These are phyloP conservation scores for Brassica carinata DNA, from an alignment of 345 rosid genomes.

Conservation along the genomic window DNA sequence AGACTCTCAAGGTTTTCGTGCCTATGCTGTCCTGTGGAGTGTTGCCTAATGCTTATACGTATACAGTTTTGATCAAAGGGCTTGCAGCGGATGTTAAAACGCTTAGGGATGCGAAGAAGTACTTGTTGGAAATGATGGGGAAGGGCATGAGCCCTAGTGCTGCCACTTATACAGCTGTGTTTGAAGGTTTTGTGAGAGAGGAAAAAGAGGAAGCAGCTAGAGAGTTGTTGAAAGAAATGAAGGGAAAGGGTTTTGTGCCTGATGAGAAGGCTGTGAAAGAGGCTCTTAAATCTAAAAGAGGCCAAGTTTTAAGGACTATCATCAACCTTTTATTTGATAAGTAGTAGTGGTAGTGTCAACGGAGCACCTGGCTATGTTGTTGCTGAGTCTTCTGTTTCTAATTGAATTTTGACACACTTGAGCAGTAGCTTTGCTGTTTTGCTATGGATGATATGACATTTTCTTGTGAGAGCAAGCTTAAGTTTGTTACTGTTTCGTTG, in stretches of 20 bases:
- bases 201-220: slow-evolving; percentile 54
- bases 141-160: too few relatives aligned
- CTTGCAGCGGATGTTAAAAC: slow-evolving; percentile 50
- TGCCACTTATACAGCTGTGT: slow-evolving; percentile 53
- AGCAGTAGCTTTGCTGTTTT: too few relatives aligned
- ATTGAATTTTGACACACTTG: too few relatives aligned
- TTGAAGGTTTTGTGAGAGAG: slow-evolving; percentile 56
- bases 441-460: slow-evolving; percentile 4
- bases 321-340: slow-evolving; percentile 55
- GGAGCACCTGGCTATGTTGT: slow-evolving; percentile 3
- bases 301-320: slow-evolving; percentile 46
- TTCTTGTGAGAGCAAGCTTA: neutral
- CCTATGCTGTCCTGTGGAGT: slow-evolving; percentile 73
- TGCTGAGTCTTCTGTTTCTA: neutral
- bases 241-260: too few relatives aligned
- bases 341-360: slow-evolving; percentile 33
- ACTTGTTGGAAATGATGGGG: too few relatives aligned
- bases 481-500: neutral
- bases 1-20: slow-evolving; percentile 46
- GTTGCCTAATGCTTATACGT: slow-evolving; percentile 73
- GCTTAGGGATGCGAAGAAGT: slow-evolving; percentile 50
- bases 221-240: too few relatives aligned
- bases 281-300: slow-evolving; percentile 48
- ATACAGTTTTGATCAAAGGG: slow-evolving; percentile 60
- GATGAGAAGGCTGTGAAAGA: slow-evolving; percentile 59